Base-by-base conservation (phyloP, 371 early-diverging fungal species). In the Apophysomyces sp. region DNA sequence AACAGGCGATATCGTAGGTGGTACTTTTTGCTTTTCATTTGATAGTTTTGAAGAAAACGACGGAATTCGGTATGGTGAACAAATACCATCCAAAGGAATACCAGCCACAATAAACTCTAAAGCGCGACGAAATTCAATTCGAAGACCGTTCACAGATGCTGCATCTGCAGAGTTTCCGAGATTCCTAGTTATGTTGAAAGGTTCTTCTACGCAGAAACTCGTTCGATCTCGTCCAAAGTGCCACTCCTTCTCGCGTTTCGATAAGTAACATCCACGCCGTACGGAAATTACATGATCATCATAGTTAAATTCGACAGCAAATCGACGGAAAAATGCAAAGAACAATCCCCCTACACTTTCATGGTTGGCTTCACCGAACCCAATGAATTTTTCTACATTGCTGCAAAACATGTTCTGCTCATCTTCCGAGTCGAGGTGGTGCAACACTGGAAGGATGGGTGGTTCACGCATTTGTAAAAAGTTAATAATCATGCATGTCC, bases 391-490 rank as follows among this genome's bases (percentile, higher is more conserved):
- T 8, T 77, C 79, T n/a, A 91, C 60, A 67, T 94, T 83, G 28
- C 85, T 83, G 67, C 82, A 88, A 66, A 95, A 96, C 70, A 30
- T 56, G 18, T 44, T 21, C 3, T 44, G 6, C 8, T 44, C 21
- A 4, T 44, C 21, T 21, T 44, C 49, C 21, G 49, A 4, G 21
- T 21, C 34, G 11, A 86, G 72, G 44, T 84, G 80, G 62, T 96
- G 95, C 36, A 97, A 73, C 13, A 85, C 85, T 0, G 97, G 97
- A 18, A 97, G 74, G 57, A 97, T 92, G 0, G 96, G 92, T 30
- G 95, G 95, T 13, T 85, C 59, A n/a, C 94, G 89, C 81, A 83
- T 89, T 74, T 97, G 97, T 37, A 97, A 73, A 68, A 93, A 97
- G 65, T 92, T 90, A 63, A 97, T 73, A 29, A 89, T 86, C 85